phyloP scores from a whole-genome alignment of 2,329 filamentous ascomycete genomes.

The Diaporthe sp. region DNA sequence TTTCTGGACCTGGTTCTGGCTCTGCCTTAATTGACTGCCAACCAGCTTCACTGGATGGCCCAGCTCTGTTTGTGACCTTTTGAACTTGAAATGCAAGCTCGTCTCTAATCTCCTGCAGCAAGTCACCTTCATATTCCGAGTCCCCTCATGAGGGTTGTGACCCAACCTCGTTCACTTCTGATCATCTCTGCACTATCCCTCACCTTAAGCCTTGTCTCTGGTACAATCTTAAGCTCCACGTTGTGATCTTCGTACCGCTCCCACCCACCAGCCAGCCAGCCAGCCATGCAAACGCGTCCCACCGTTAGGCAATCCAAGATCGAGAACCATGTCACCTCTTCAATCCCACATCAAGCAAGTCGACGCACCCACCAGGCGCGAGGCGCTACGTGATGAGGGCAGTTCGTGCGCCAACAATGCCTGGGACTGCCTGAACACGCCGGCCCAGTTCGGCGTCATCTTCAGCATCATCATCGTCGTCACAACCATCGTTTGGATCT shows the following conservation, averaged over 20 bases:
- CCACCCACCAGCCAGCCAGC: background rate
- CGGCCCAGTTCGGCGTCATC: constrained; percentile 55
- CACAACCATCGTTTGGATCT: constrained; percentile 46
- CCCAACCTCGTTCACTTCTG: background rate
- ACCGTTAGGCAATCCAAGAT: no score
- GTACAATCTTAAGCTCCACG: background rate
- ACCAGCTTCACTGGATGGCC: background rate
- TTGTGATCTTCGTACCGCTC: background rate
- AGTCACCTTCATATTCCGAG: no score
- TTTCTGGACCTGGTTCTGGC: background rate
- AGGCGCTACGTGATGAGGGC: constrained; percentile 22
- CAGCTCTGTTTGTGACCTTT: background rate
- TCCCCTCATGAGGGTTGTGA: background rate
- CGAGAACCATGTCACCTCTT: background rate
- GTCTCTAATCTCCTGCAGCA: background rate
- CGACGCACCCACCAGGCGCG: constrained; percentile 40
- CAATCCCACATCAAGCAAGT: constrained; percentile 36
- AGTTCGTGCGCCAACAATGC: constrained; percentile 45
- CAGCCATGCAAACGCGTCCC: background rate
- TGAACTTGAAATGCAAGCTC: background rate
- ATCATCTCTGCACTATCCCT: background rate
- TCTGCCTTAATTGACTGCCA: background rate
- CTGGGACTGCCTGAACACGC: constrained; percentile 55
- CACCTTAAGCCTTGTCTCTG: background rate
- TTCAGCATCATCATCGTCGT: constrained; percentile 49